Evolutionary conservation across 1,284 basidiomycete species (phyloP).

Genomic region (Boletus chippewaensis): DNA sequence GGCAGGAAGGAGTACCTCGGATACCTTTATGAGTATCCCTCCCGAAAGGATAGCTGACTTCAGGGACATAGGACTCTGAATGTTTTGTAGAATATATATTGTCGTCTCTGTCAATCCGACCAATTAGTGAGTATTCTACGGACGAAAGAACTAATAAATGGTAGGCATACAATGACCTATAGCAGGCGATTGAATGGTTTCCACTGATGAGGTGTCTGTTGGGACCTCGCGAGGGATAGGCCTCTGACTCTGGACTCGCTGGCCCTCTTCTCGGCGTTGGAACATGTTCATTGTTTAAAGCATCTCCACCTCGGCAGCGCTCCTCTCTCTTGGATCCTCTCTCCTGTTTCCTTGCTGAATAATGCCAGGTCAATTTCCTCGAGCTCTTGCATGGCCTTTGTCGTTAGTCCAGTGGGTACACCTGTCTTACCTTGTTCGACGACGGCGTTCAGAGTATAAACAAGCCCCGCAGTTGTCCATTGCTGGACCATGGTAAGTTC

Average conservation of each 20-base stretch:
- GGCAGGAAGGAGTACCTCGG: slow-evolving; percentile 35
- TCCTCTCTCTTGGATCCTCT: slow-evolving; percentile 65
- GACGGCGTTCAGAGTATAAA: background rate
- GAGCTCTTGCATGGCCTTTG: slow-evolving; percentile 70
- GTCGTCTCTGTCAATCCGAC: background rate
- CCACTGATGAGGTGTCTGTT: slow-evolving; percentile 75
- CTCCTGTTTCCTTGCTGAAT: slow-evolving; percentile 35
- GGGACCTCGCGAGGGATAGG: slow-evolving; percentile 76
- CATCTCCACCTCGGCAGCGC: slow-evolving; percentile 47
- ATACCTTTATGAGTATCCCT: slow-evolving; percentile 27
- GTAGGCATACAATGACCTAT: slow-evolving; percentile 18
- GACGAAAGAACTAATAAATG: background rate
- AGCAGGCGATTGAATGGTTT: slow-evolving; percentile 52
- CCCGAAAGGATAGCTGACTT: slow-evolving; percentile 30
- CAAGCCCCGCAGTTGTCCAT: slow-evolving; percentile 34
- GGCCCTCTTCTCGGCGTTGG: slow-evolving; percentile 60
- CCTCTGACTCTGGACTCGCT: slow-evolving; percentile 75
- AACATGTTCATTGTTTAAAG: slow-evolving; percentile 47
- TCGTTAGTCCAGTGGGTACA: slow-evolving; percentile 7
- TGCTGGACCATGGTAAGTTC: slow-evolving; percentile 3
- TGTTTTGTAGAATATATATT: slow-evolving; percentile 1
- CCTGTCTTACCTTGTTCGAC: no score
- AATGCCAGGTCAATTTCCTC: slow-evolving; percentile 57
- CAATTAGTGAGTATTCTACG: slow-evolving; percentile 5
- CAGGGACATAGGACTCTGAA: slow-evolving; percentile 27